A percentile compares a stretch with the other conserved stretches of the same genome.
These are phyloP conservation scores for Boletus patriciae DNA, from an alignment of 768 basidiomycete genomes.

Conservation along the genomic window DNA sequence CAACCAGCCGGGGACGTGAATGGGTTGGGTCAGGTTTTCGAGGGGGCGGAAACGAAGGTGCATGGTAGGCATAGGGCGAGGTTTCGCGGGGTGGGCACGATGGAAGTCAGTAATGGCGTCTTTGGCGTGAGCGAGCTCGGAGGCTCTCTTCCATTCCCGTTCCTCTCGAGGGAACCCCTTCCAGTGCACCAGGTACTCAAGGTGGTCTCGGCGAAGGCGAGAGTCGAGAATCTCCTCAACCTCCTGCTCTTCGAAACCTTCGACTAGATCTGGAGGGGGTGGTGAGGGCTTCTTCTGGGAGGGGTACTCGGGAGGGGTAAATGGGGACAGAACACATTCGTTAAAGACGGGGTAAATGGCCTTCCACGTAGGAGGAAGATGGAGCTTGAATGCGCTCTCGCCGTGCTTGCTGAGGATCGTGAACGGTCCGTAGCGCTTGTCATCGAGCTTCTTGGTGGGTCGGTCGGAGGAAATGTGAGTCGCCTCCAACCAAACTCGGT, in stretches of 20 bases:
- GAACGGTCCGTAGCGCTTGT: slow-evolving; percentile 26
- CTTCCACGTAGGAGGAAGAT: slow-evolving; percentile 13
- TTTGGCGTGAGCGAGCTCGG: slow-evolving; percentile 12
- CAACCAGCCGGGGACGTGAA: background rate
- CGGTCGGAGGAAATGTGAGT: slow-evolving; percentile 24
- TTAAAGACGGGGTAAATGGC: slow-evolving; percentile 20
- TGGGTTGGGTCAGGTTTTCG: background rate
- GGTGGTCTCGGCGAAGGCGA: background rate
- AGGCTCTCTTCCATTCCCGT: slow-evolving; percentile 12
- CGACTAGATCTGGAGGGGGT: background rate
- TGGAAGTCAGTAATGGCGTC: slow-evolving; percentile 13
- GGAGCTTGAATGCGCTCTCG: slow-evolving; percentile 20
- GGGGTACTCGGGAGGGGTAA: background rate
- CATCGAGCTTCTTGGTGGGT: slow-evolving; percentile 24
- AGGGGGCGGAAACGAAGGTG: background rate
- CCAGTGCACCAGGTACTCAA: slow-evolving; percentile 32
- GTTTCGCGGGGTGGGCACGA: background rate
- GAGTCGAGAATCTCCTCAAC: slow-evolving; percentile 23
- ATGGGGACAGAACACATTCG: background rate
- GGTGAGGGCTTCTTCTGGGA: background rate
- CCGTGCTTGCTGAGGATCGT: slow-evolving; percentile 24
- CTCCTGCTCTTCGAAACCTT: slow-evolving; percentile 1
- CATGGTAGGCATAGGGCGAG: background rate
- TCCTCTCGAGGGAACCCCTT: slow-evolving; percentile 12
- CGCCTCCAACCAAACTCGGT: slow-evolving; percentile 30